These are phyloP conservation scores for Spathaspora sp. DNA, from an alignment of 805 yeast genomes.

Conservation along the genomic window DNA sequence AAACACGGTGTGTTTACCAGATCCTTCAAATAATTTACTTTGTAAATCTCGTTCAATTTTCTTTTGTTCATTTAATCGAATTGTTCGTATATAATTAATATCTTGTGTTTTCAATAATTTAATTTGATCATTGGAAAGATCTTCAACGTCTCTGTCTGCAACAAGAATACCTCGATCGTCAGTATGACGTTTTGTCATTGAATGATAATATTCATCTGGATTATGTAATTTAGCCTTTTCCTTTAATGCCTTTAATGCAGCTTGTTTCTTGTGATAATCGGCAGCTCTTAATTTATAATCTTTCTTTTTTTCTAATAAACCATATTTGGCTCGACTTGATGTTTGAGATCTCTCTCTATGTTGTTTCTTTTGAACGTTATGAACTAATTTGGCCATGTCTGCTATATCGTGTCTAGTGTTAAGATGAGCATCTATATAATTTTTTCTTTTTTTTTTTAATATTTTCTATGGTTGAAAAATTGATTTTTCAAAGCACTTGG, in stretches of 20 bases:
- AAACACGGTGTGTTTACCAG: conserved; percentile 81
- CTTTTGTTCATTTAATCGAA: conserved; percentile 64
- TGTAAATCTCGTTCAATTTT: conserved; percentile 59
- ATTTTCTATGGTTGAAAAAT: background rate
- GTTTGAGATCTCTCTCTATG: conserved; percentile 94
- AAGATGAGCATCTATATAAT: conserved; percentile 7
- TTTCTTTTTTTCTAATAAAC: conserved; percentile 85
- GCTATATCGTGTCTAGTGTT: background rate
- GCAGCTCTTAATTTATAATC: conserved; percentile 49
- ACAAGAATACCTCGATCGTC: conserved; percentile 68
- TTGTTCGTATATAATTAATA: conserved; percentile 74
- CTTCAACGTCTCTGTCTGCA: conserved; percentile 61
- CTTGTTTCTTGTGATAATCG: conserved; percentile 56
- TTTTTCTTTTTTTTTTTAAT: background rate
- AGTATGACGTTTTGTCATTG: conserved; percentile 71
- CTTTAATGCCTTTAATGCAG: conserved; percentile 66
- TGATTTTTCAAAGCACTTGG: background rate
- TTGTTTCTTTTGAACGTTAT: conserved; percentile 92
- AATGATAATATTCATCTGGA: conserved; percentile 96
- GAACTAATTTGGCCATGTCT: conserved; percentile 73
- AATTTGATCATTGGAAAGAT: conserved; percentile 68
- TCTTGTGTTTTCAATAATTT: conserved; percentile 88
- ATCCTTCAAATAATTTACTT: conserved; percentile 47
- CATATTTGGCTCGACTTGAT: conserved; percentile 64
- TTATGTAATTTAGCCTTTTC: conserved; percentile 71